phyloP scores from a whole-genome alignment of 225 moss, liverwort and hornwort species.

The Neckera pumila region DNA sequence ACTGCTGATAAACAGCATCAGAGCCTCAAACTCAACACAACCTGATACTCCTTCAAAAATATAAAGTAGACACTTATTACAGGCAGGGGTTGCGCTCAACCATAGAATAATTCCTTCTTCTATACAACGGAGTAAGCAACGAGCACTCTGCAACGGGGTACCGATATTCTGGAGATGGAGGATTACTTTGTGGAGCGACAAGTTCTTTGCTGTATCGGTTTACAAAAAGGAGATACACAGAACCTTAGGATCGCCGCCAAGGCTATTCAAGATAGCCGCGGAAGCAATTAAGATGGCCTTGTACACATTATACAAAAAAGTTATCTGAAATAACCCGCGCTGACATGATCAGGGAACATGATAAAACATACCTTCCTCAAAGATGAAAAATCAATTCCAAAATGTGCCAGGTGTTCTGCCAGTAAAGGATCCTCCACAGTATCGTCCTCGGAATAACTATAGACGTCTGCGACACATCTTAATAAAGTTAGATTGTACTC shows the following conservation, averaged over 20 bases:
- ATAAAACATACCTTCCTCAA: slow-evolving; percentile 60
- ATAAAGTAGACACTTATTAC: background rate
- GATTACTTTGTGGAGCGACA: background rate
- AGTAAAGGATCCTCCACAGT: slow-evolving; percentile 91
- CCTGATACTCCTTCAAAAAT: background rate
- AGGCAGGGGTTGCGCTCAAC: background rate
- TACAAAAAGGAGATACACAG: background rate
- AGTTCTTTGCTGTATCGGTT: background rate
- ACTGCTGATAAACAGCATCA: background rate
- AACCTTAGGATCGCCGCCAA: background rate
- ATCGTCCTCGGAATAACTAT: slow-evolving; percentile 93
- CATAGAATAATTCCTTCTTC: background rate
- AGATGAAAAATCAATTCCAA: slow-evolving; percentile 92
- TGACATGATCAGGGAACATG: background rate
- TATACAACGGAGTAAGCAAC: background rate
- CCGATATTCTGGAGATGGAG: background rate
- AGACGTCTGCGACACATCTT: slow-evolving; percentile 56
- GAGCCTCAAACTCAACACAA: background rate
- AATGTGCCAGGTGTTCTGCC: slow-evolving; percentile 91
- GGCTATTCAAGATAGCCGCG: background rate
- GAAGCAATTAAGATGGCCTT: background rate
- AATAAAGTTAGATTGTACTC: background rate
- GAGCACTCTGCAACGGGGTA: background rate
- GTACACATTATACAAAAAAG: background rate
- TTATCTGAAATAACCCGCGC: background rate